Conservation (phyloP, 2,329 filamentous ascomycete genomes). For the Sarocladiaceae sp. region DNA sequence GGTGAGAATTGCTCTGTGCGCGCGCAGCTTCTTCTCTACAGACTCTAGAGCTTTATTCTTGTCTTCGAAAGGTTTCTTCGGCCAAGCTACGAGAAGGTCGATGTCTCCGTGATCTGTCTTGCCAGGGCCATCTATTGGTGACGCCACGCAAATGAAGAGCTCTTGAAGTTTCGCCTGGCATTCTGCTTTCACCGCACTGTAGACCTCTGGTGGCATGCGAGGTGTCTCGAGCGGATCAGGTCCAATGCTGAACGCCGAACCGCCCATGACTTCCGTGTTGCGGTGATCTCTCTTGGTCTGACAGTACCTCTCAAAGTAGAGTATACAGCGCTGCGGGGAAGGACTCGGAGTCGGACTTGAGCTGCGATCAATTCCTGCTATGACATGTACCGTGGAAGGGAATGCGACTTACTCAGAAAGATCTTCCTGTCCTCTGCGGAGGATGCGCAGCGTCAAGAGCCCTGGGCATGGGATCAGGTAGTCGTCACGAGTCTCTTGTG, state of each 20-base stretch:
- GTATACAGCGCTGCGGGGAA: too few species aligned
- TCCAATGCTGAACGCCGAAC: conserved; percentile 50
- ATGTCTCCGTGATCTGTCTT: conserved; percentile 70
- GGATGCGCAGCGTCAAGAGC: too few species aligned
- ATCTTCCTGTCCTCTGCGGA: too few species aligned
- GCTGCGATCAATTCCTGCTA: too few species aligned
- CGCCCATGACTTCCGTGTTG: too few species aligned
- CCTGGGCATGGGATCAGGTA: too few species aligned
- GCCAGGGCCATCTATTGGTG: conserved; percentile 63
- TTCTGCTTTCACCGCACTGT: conserved; percentile 43
- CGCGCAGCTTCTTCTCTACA: conserved; percentile 34
- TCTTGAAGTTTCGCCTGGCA: conserved; percentile 42
- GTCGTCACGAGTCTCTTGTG: too few species aligned
- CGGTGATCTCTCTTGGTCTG: too few species aligned
- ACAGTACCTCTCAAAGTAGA: too few species aligned
- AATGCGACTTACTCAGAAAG: too few species aligned
- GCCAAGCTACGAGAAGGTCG: conserved; percentile 58
- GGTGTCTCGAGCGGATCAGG: conserved; percentile 52
- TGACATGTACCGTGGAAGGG: too few species aligned
- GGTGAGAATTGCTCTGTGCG: conserved; percentile 31
- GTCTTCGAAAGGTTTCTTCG: conserved; percentile 15
- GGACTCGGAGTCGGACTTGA: too few species aligned
- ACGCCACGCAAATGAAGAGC: conserved; percentile 51
- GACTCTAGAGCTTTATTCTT: conserved; percentile 24
- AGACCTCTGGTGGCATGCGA: conserved; percentile 59